Evolutionary conservation across 208 protist genomes (phyloP).

Genomic region (Tritrichomonas musculus): DNA sequence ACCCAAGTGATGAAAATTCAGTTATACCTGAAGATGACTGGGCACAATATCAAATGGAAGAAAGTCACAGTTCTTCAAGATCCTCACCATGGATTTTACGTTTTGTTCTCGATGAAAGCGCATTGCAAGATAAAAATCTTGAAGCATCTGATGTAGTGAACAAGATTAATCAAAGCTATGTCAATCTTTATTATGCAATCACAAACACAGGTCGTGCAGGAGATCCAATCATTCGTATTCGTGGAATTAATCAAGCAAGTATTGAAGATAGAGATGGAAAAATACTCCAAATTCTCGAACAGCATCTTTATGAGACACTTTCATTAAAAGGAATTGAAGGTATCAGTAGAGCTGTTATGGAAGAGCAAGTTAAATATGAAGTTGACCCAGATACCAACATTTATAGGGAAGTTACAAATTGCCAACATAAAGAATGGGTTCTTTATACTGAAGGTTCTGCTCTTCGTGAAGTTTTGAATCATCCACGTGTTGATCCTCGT

Average conservation of each 20-base stretch:
- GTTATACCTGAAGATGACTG: constrained; percentile 80
- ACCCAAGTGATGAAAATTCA: constrained; percentile 77
- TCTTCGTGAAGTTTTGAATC: constrained; percentile 73
- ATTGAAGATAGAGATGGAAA: constrained; percentile 51
- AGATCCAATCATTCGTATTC: constrained; percentile 66
- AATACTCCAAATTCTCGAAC: constrained; percentile 47
- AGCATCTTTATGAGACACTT: constrained; percentile 62
- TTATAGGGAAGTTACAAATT: constrained; percentile 52
- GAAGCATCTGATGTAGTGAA: not conserved
- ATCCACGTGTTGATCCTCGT: constrained; percentile 70
- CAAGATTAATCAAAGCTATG: constrained; percentile 49
- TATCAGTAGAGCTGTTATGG: constrained; percentile 81
- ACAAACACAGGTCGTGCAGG: constrained; percentile 56
- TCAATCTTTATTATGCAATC: constrained; percentile 77
- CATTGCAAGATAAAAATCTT: not conserved
- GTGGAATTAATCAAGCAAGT: constrained; percentile 42
- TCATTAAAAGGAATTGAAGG: constrained; percentile 73
- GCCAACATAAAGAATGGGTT: constrained; percentile 72
- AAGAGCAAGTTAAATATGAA: constrained; percentile 49
- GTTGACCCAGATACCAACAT: constrained; percentile 34
- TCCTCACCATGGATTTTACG: constrained; percentile 85
- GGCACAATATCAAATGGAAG: constrained; percentile 51
- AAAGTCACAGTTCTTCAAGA: constrained; percentile 3
- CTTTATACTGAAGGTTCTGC: constrained; percentile 91
- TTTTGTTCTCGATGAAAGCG: constrained; percentile 72